Evolutionary conservation across 176 grass and related monocot species (phyloP).

Genomic region (Puya raimondii): DNA sequence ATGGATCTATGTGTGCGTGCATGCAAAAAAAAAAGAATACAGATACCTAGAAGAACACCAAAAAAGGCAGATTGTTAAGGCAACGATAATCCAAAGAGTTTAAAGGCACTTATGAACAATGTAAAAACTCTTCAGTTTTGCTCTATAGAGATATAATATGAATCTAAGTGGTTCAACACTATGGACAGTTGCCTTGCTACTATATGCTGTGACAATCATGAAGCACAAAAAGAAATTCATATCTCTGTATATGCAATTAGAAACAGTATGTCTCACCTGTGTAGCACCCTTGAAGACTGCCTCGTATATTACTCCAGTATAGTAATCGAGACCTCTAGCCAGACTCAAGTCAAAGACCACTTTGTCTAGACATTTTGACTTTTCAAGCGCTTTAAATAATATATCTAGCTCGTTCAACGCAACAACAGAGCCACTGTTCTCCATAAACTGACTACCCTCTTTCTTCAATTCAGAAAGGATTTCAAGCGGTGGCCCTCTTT

Average conservation of each 20-base stretch:
- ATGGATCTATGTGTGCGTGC: no score
- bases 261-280: constrained; percentile 40
- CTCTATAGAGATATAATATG: background rate
- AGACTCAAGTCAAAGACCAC: constrained; percentile 96
- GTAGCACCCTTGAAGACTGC: constrained; percentile 88
- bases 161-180: background rate
- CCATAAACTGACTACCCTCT: constrained; percentile 68
- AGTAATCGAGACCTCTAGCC: constrained; percentile 95
- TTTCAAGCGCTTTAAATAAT: constrained; percentile 78
- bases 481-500: constrained; percentile 56
- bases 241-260: background rate
- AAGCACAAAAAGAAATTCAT: background rate
- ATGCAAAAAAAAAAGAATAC: no score
- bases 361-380: constrained; percentile 56
- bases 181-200: background rate
- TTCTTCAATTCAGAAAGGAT: constrained; percentile 66
- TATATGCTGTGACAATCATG: background rate
- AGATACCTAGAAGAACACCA: no score
- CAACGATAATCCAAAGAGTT: no score
- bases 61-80: no score
- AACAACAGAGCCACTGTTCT: constrained; percentile 50
- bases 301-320: constrained; percentile 98
- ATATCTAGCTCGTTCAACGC: constrained; percentile 84
- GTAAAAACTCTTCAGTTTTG: background rate
- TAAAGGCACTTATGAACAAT: background rate